Evolutionary conservation across 2,329 filamentous ascomycete species (phyloP), one percentile per base, ranked within the genome.

Genomic region (Trichoderma koningii): DNA sequence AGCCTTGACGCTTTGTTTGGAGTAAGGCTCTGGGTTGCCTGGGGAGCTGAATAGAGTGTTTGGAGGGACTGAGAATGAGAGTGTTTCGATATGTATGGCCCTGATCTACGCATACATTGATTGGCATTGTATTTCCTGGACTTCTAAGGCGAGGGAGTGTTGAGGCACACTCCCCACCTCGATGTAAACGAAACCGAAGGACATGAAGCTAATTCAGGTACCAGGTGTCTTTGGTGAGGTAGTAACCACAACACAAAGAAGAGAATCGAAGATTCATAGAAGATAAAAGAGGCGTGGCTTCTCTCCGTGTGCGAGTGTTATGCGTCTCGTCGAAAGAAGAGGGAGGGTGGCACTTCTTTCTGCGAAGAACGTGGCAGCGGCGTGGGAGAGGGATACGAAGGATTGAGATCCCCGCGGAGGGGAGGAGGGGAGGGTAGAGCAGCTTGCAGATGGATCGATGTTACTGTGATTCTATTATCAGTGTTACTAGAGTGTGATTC

Each of bases 391-490:
- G 59, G 59, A 53, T 55, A 45, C 44, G 59, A 53, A 62, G 59
- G 59, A 62, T 52, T 41, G 41, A 62, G 59, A 62, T 62, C 59
- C 59, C 53, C 28, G 34, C 12, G 34, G 10, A 3, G 34, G 34
- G 10, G 10, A 9, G 34, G 9, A 34, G 30, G 9, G 30, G 30
- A 10, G 7, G 9, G 30, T n/a, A 26, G 26, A 62, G 38, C 41
- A 14, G 50, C 50, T 62, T 62, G 59, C 50, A 62, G 59, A 62
- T 62, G 59, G 45, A 26, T 30, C 41, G 48, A 62, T 62, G 59
- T 26, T 9, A 53, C 48, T 38, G 48, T 62, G 48, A 19, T 44
- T 12, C 12, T 7, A 28, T 52, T 34, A 30, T 15, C 48, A 51
- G 6, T 9, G 7, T 30, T 30, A 9, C 7, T 9, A 9, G 7